These are phyloP conservation scores for Pythium oligandrum DNA, from an alignment of 352 stramenopile genomes.

Conservation along the genomic window DNA sequence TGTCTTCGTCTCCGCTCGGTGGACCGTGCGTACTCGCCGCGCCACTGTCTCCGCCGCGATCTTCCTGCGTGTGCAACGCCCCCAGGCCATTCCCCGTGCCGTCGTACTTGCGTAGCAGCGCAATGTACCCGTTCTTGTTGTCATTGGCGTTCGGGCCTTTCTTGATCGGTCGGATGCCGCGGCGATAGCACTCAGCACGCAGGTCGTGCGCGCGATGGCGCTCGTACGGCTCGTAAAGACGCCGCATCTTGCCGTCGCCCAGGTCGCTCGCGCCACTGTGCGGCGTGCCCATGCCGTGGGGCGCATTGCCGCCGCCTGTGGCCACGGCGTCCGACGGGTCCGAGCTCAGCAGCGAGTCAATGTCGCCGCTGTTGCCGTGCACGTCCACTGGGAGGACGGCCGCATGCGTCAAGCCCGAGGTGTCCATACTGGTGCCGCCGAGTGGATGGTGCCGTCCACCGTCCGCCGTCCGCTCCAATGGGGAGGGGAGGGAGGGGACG, in stretches of 20 bases:
- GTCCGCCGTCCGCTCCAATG: too few species aligned
- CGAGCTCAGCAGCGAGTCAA: constrained; percentile 60
- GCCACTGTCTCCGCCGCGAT: constrained; percentile 12
- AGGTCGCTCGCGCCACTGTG: neutral
- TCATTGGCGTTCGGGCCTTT: constrained; percentile 81
- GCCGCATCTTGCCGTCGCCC: constrained; percentile 26
- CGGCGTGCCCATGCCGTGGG: too few species aligned
- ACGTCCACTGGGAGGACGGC: constrained; percentile 30
- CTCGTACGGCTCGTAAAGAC: constrained; percentile 66
- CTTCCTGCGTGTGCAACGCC: constrained; percentile 3
- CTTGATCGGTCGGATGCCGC: constrained; percentile 71
- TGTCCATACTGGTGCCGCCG: constrained; percentile 19
- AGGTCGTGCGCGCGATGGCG: constrained; percentile 68
- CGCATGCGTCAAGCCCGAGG: constrained; percentile 11
- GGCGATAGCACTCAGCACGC: constrained; percentile 75
- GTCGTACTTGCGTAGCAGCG: constrained; percentile 62
- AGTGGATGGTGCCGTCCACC: too few species aligned
- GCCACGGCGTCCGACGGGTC: constrained; percentile 21
- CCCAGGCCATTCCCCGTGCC: constrained; percentile 12
- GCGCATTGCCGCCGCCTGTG: too few species aligned
- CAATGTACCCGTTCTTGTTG: constrained; percentile 80
- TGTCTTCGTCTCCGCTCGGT: constrained; percentile 9
- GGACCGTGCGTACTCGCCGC: neutral
- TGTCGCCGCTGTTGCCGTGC: constrained; percentile 44
- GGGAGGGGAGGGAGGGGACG: too few species aligned